Evolutionary conservation across 2,329 filamentous ascomycete genomes (phyloP).

Genomic region (Coleophoma eucalyptorum): DNA sequence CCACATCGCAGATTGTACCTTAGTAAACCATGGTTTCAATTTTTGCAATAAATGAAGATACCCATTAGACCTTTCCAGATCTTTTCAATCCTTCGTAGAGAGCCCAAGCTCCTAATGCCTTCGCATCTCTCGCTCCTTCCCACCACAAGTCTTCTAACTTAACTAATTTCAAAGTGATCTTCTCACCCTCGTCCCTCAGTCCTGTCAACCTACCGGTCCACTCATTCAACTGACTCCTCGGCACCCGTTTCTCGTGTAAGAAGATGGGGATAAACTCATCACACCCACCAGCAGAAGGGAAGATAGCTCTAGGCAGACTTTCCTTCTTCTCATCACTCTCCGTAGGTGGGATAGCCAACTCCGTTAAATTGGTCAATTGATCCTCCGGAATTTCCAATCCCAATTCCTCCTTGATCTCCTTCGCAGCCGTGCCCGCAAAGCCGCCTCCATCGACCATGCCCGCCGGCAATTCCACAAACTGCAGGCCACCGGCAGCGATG

Average conservation of each 20-base stretch:
- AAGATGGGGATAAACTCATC: constrained; percentile 59
- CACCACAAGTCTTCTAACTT: constrained; percentile 53
- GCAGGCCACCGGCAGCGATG: constrained; percentile 48
- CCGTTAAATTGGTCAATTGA: constrained; percentile 45
- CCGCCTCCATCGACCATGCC: constrained; percentile 54
- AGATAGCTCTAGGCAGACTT: constrained; percentile 44
- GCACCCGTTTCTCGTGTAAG: constrained; percentile 49
- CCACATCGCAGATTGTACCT: background rate
- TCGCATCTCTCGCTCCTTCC: constrained; percentile 53
- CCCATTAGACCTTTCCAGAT: constrained; percentile 14
- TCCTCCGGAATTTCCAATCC: constrained; percentile 46
- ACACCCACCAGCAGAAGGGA: constrained; percentile 54
- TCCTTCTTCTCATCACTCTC: constrained; percentile 19
- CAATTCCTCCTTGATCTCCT: constrained; percentile 58
- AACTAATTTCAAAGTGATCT: constrained; percentile 57
- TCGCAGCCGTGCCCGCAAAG: constrained; percentile 54
- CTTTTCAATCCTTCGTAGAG: constrained; percentile 53
- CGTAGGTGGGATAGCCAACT: constrained; percentile 35
- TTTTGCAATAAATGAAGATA: background rate
- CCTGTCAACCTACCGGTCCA: constrained; percentile 58
- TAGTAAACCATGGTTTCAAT: background rate
- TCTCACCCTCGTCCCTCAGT: constrained; percentile 53
- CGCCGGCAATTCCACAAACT: constrained; percentile 53
- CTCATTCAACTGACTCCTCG: constrained; percentile 43
- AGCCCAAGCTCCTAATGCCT: constrained; percentile 55